These are phyloP conservation scores for Cucumis variabilis DNA, from an alignment of 331 rosid species.

Conservation along the genomic window DNA sequence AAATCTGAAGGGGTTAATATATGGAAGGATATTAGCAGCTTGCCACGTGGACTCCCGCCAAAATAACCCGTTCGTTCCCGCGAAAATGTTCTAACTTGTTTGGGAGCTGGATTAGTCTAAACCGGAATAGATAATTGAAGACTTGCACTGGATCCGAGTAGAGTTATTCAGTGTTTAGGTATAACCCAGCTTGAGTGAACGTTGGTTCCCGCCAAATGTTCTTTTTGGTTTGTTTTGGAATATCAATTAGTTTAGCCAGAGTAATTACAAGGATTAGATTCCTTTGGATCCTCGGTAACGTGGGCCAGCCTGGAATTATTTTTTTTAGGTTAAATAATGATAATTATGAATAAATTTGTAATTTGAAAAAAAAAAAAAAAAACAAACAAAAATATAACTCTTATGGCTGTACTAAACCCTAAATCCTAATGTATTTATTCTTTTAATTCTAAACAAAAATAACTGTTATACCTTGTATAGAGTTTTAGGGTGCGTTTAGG, in stretches of 20 bases:
- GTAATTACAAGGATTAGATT: background rate
- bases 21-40: background rate
- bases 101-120: constrained; percentile 28
- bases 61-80: constrained; percentile 61
- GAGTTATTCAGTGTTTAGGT: background rate
- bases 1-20: constrained; percentile 9
- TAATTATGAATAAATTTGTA: background rate
- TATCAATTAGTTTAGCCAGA: background rate
- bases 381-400: no score
- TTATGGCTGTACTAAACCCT: no score
- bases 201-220: constrained; percentile 23
- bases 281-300: background rate
- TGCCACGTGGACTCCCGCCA: constrained; percentile 78
- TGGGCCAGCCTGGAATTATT: background rate
- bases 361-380: no score
- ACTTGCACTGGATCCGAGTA: background rate
- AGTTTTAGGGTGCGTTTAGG: no score
- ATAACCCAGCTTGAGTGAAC: background rate
- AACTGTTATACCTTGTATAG: no score
- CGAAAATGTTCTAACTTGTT: constrained; percentile 30
- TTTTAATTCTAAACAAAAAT: no score
- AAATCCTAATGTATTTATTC: no score
- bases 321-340: background rate
- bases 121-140: background rate
- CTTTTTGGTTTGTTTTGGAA: background rate